Percentiles rank a stretch among this genome's conserved stretches.
Conservation (phyloP, 2,329 filamentous ascomycete species). For the Diaporthe sp. region DNA sequence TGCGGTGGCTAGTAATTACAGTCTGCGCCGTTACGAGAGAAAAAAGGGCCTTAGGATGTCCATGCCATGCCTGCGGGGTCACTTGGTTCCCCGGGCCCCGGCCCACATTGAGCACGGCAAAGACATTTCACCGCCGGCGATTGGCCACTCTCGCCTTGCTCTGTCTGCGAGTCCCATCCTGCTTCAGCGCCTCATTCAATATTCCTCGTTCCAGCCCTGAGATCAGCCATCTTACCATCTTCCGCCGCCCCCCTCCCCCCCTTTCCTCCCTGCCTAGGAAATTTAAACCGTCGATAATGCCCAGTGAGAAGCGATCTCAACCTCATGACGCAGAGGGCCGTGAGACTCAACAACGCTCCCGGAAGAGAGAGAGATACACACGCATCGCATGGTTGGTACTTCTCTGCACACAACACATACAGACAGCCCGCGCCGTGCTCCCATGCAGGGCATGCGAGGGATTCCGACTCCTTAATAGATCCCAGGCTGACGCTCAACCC, state of each 20-base stretch:
- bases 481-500: neutral
- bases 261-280: neutral
- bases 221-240: neutral
- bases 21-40: neutral
- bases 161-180: neutral
- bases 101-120: neutral
- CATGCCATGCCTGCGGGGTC: neutral
- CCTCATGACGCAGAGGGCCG: slow-evolving; percentile 9
- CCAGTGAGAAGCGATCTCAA: slow-evolving; percentile 5
- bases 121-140: slow-evolving; percentile 23
- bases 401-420: neutral
- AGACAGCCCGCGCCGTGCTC: neutral
- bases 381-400: slow-evolving; percentile 16
- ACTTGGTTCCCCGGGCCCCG: slow-evolving; percentile 7
- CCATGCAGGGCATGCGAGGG: neutral
- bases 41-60: neutral
- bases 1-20: neutral
- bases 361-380: slow-evolving; percentile 19
- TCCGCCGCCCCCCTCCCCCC: no score
- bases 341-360: slow-evolving; percentile 12
- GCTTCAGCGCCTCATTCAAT: slow-evolving; percentile 1
- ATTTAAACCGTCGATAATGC: neutral
- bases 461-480: neutral
- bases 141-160: neutral
- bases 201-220: neutral